Base-by-base conservation (phyloP, 352 stramenopile species). In the Phytophthora syringae region DNA sequence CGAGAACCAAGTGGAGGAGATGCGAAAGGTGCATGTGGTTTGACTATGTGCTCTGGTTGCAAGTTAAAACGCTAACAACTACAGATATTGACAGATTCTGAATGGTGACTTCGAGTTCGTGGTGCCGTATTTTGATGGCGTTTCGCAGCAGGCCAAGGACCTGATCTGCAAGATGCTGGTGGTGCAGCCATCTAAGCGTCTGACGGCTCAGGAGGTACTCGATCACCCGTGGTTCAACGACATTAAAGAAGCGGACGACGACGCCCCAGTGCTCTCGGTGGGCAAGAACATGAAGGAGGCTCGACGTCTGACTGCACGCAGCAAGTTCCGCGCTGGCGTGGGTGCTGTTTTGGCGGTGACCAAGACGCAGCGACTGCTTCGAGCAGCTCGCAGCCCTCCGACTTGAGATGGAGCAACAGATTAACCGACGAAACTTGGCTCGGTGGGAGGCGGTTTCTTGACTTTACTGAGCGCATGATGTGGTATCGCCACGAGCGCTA, bases 101-200 rank as follows among this genome's bases (percentile, higher is more conserved):
- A 79, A 89, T n/a, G 87, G 82, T 7, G 83, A 95, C 43, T 95
- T 92, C 59, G 80, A 93, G 30, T 98, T 99, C 74, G 89, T 98
- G 45, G 76, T 93, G 28, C 82, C 87, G n/a, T 96, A 98, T 58
- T 98, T 97, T 77, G 79, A 92, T 25, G 79, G 89, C 42, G 90
- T 98, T 39, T 97, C 86, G 43, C 64, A 85, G n/a, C 76, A 81
- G 40, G 95, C 94, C 34, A 98, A 98, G 62, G 88, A 98, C 53
- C 76, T 99, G 7, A 98, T 99, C 58, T 86, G 81, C 37, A 86
- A 90, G 39, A 92, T 99, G 80, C 74, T 99, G 27, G 86, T 95
- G 18, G 90, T 98, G 1, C 84, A 98, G 70, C 83, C 89, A 0
- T 74, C 80, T 24, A 84, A 88, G 52, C 82, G 95, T 12, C 77